Conservation (phyloP, 1,284 basidiomycete species). For the Sporisorium sorghi region DNA sequence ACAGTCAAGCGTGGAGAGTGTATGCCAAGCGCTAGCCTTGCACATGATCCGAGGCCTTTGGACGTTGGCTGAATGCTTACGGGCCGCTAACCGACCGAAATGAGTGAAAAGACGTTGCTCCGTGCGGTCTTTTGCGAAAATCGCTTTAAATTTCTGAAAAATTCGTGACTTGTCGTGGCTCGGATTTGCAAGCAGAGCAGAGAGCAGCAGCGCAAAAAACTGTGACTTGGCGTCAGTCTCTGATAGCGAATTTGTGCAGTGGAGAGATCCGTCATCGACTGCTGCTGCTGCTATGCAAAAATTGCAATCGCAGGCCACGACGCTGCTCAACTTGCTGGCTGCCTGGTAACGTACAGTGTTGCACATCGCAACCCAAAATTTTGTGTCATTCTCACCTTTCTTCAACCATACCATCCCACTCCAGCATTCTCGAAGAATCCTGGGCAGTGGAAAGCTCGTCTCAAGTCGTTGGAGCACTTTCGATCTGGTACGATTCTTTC, state of each 20-base stretch:
- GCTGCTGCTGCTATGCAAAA: neutral
- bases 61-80: neutral
- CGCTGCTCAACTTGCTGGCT: too few species aligned
- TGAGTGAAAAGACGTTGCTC: conserved; percentile 3
- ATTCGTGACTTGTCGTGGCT: neutral
- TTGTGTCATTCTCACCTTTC: neutral
- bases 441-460: neutral
- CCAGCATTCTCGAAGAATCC: neutral
- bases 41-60: neutral
- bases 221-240: conserved; percentile 1
- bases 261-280: conserved; percentile 1
- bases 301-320: too few species aligned
- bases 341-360: too few species aligned
- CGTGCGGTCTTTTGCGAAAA: neutral
- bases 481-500: neutral
- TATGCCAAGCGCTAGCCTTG: neutral
- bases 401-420: neutral
- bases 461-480: neutral
- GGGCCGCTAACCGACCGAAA: neutral
- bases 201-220: neutral
- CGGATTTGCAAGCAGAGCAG: conserved; percentile 7
- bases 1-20: neutral
- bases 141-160: neutral
- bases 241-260: too few species aligned
- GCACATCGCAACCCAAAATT: neutral